A percentile compares a stretch with the other conserved stretches of the same genome.
These are phyloP conservation scores for Tubosaeta sp. DNA, from an alignment of 768 basidiomycete genomes.

Conservation along the genomic window DNA sequence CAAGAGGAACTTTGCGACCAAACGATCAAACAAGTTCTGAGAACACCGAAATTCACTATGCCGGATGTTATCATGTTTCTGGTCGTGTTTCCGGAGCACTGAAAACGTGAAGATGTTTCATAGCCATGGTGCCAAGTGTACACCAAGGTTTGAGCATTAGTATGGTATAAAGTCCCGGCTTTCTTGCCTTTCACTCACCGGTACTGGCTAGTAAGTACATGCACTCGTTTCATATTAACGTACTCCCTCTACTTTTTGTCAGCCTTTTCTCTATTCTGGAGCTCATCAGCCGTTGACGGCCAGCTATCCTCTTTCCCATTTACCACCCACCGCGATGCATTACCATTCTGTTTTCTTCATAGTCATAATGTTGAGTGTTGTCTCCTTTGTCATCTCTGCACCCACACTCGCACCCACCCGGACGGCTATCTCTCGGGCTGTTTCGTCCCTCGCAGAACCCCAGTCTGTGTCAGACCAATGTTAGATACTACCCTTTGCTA, in stretches of 20 bases:
- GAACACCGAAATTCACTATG: too few relatives aligned
- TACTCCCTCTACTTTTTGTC: background rate
- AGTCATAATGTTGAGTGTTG: background rate
- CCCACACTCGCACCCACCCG: background rate
- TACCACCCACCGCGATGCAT: background rate
- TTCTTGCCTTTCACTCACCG: background rate
- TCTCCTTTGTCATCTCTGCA: background rate
- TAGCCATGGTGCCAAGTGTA: too few relatives aligned
- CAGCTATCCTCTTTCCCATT: background rate
- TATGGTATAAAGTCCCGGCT: too few relatives aligned
- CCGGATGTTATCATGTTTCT: too few relatives aligned
- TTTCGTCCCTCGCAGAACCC: too few relatives aligned
- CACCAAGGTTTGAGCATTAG: too few relatives aligned
- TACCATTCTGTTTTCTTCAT: background rate
- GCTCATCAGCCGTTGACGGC: background rate
- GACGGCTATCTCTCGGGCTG: background rate
- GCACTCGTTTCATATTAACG: background rate
- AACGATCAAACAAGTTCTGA: too few relatives aligned
- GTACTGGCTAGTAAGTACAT: background rate
- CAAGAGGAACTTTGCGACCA: too few relatives aligned
- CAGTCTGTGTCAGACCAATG: too few relatives aligned
- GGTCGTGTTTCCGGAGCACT: too few relatives aligned
- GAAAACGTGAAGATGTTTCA: too few relatives aligned
- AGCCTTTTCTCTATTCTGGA: background rate
- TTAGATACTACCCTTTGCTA: too few relatives aligned